Evolutionary conservation across 305 asterid genomes (phyloP), one percentile per base, ranked within the genome.

Genomic region (Fraxinus nigra): DNA sequence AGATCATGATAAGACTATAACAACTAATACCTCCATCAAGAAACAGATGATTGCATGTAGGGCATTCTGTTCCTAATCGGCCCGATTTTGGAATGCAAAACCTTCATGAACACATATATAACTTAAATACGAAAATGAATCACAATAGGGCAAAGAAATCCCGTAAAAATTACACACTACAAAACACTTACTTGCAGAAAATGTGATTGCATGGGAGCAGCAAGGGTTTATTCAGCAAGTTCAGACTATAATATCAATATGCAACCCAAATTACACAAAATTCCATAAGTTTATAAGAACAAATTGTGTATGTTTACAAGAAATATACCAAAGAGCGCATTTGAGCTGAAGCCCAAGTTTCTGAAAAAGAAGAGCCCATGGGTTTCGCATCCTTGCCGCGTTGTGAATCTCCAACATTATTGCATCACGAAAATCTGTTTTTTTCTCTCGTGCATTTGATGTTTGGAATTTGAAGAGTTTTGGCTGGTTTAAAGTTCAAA

Each of bases 131-230:
- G 61, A 2, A 14, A 48, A 48, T 48, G 61, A 48, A 61, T 61
- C 32, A 43, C 54, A 43, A 43, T 10, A 11, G 16, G 54, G 54
- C 54, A 16, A 43, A 43, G 5, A 43, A 43, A 40, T 40, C 16
- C 5, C 54, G 54, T 7, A 9, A 24, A 59, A 20, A 7, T n/a
- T 18, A 4, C 7, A 34, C 2, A 1, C 34, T 3, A 20, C 28
- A 77, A 51, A 5, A 1, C 78, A 88, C 98, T 89, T 86, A 93
- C 99, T 82, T 81, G 97, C 99, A 95, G 82, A 95, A 85, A 76
- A 93, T 79, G 87, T 95, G 99, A 87, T 92, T 88, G 78, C 99
- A 95, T 2, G 99, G 98, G 48, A 95, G 98, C 90, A 94, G 67
- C 78, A 83, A 37, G 9, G 98, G 99, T 84, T 90, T 90, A 43